phyloP scores from a whole-genome alignment of 768 basidiomycete species.

The Ephemerocybe angulata region DNA sequence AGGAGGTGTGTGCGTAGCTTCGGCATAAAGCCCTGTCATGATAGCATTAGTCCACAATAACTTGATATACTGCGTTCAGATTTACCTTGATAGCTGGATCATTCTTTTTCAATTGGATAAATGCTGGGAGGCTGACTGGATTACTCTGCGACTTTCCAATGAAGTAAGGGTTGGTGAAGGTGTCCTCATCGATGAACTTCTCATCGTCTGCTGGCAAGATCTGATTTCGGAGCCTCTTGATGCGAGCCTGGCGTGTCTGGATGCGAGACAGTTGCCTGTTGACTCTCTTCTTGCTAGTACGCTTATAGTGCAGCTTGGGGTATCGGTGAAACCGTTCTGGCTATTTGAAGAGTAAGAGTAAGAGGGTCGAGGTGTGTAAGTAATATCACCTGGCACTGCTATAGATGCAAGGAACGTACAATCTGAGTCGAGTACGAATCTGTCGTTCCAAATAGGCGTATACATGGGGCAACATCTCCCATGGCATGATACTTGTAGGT shows the following conservation, averaged over 20 bases:
- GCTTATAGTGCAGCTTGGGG: background rate
- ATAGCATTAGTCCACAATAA: background rate
- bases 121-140: background rate
- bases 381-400: background rate
- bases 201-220: background rate
- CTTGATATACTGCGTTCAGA: background rate
- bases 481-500: conserved; percentile 4
- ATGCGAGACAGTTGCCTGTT: background rate
- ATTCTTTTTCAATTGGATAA: background rate
- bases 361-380: background rate
- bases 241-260: background rate
- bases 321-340: background rate
- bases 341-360: background rate
- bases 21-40: conserved; percentile 22
- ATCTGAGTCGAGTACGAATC: conserved; percentile 18
- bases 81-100: background rate
- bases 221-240: background rate
- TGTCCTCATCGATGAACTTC: background rate
- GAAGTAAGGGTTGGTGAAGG: background rate
- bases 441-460: conserved; percentile 1
- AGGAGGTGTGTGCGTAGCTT: conserved; percentile 34
- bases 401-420: conserved; percentile 21
- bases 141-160: conserved; percentile 1
- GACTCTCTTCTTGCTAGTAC: background rate
- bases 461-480: background rate